Conservation (phyloP, 164 flowering plant species). For the grape (Vitis vinifera) region DNA sequence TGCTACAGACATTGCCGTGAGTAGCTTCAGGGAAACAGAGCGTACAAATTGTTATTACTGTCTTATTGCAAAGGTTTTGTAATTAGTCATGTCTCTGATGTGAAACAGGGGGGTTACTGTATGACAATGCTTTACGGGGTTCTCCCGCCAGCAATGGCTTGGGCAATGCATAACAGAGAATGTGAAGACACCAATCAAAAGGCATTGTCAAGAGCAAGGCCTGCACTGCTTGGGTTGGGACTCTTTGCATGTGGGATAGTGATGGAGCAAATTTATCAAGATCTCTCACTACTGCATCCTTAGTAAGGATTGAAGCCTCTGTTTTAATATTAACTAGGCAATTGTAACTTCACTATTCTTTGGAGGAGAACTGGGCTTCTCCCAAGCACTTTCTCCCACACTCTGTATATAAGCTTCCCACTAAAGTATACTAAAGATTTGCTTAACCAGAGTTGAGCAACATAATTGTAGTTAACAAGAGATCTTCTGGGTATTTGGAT, state of each 20-base stretch:
- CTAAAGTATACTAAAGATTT: no score
- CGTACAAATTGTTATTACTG: background rate
- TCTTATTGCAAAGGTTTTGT: no score
- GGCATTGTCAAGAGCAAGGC: conserved; percentile 28
- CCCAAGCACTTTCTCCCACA: no score
- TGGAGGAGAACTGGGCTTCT: no score
- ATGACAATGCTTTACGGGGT: conserved; percentile 74
- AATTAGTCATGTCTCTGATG: background rate
- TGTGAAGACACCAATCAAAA: conserved; percentile 13
- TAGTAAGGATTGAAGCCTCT: background rate
- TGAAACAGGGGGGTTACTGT: conserved; percentile 76
- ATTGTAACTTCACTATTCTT: no score
- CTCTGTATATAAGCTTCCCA: no score
- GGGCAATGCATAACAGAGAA: conserved; percentile 47
- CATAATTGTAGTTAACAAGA: no score
- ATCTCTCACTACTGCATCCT: conserved; percentile 34
- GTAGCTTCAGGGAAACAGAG: conserved; percentile 14
- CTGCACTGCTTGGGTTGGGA: conserved; percentile 50
- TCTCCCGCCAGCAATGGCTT: conserved; percentile 88
- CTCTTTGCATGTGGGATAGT: conserved; percentile 60
- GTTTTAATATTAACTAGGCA: no score
- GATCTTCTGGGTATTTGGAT: no score
- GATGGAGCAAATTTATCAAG: conserved; percentile 55
- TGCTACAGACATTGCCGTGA: conserved; percentile 80
- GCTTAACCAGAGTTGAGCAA: no score